phyloP scores from a whole-genome alignment of 1,139 yeast genomes.

The Hyphopichia buzzinii region DNA sequence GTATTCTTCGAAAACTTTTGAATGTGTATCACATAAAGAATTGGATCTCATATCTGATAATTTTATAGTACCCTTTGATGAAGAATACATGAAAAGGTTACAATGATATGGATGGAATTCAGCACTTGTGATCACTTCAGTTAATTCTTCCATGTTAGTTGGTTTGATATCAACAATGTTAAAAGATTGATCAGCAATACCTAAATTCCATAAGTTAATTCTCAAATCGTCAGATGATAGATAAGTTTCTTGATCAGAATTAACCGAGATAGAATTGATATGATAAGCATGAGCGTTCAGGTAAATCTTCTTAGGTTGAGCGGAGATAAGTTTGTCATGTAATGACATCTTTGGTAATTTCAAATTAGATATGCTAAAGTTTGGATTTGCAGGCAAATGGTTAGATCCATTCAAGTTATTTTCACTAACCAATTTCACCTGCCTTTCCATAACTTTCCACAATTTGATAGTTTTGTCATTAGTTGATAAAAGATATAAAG shows the following conservation, averaged over 20 bases:
- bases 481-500: conserved; percentile 85
- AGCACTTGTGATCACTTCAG: conserved; percentile 97
- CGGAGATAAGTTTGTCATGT: conserved; percentile 93
- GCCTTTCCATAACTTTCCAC: conserved; percentile 94
- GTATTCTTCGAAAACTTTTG: conserved; percentile 89
- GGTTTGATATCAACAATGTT: conserved; percentile 98
- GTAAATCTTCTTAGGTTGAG: conserved; percentile 88
- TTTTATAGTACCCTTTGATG: conserved; percentile 93
- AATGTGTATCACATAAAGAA: conserved; percentile 88
- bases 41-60: conserved; percentile 96
- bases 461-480: conserved; percentile 96
- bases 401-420: conserved; percentile 64
- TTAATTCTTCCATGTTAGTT: conserved; percentile 96
- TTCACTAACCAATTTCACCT: conserved; percentile 87
- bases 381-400: conserved; percentile 18
- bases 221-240: conserved; percentile 92
- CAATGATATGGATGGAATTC: conserved; percentile 95
- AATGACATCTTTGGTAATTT: conserved; percentile 83
- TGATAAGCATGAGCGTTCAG: conserved; percentile 98
- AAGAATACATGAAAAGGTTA: conserved; percentile 94
- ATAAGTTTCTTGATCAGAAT: conserved; percentile 95
- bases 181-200: conserved; percentile 92
- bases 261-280: conserved; percentile 91
- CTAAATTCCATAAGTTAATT: conserved; percentile 93
- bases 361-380: conserved; percentile 35